Evolutionary conservation across 2,329 filamentous ascomycete species (phyloP), one percentile per base, ranked within the genome.

Genomic region (Phoma sp.): DNA sequence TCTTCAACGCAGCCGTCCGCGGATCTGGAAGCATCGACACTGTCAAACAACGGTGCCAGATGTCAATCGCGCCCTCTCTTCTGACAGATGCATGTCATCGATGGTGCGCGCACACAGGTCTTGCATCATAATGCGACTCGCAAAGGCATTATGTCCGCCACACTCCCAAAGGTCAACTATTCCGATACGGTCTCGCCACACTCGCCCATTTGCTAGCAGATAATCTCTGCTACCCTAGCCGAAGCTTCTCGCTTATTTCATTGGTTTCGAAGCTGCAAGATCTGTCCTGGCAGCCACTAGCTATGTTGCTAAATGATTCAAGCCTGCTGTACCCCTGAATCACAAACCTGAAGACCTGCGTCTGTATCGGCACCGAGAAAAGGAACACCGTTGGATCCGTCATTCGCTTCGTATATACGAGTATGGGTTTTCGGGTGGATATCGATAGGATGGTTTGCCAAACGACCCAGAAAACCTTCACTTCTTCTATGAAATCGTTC

Each of bases 21-120:
- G 14, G 43, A 53, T 47, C 50, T 53, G 38, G 30, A 47, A 42
- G 25, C 20, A 25, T 32, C 32, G 47, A 43, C 10, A 32, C 36
- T 20, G 37, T 14, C 33, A n/a, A 43, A 43, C 26, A 37, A 33
- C 26, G 32, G 32, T 53, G 18, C 32, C 26, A 30, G 7, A 29
- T 47, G 26, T 43, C 32, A 43, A n/a, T 21, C 5, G 7, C 33
- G 14, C 18, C 36, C 29, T 46, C 28, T 26, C 21, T 30, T 43
- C 45, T 47, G 45, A 53, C 38, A 43, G 20, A 43, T 45, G 51
- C 38, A 53, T 38, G 51, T 48, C 51, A 48, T 48, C 33, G 33
- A 38, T 37, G 28, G 17, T 20, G 28, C 29, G 32, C 25, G 7
- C 25, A 23, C 15, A 28, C 26, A 28, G 20, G 26, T 18, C 34